Evolutionary conservation across 2,329 filamentous ascomycete species (phyloP).

Genomic region (Stagonosporopsis vannaccii): DNA sequence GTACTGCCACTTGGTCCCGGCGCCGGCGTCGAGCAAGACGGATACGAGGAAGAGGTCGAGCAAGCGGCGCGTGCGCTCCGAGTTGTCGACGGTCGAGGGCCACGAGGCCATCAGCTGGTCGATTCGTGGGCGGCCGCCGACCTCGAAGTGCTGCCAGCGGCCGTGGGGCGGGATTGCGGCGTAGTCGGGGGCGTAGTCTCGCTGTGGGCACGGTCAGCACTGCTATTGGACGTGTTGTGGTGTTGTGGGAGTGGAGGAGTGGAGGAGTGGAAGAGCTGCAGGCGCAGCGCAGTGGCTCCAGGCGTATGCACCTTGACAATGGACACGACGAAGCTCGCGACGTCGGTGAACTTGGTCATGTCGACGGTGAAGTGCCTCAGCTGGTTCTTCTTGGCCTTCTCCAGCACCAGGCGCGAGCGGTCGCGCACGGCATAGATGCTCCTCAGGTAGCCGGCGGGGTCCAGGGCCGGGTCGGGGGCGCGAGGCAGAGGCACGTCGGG

Average conservation of each 20-base stretch:
- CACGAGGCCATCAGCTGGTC: conserved; percentile 74
- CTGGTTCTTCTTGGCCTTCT: conserved; percentile 78
- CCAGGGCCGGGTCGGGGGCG: conserved; percentile 84
- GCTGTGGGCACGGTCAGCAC: conserved; percentile 51
- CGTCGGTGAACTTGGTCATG: conserved; percentile 81
- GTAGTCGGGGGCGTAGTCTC: conserved; percentile 74
- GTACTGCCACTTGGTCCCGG: conserved; percentile 90
- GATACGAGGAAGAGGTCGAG: conserved; percentile 82
- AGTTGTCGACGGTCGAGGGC: conserved; percentile 71
- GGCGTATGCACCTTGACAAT: conserved; percentile 83
- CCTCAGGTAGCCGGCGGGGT: conserved; percentile 88
- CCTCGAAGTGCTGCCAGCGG: conserved; percentile 66
- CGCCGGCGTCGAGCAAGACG: conserved; percentile 84
- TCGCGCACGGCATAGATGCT: conserved; percentile 90
- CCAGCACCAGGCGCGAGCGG: conserved; percentile 73
- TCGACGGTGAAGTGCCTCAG: conserved; percentile 90
- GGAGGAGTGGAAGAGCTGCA: too few species aligned
- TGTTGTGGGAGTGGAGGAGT: too few species aligned
- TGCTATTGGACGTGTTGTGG: too few species aligned
- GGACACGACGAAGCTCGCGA: conserved; percentile 85
- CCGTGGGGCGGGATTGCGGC: conserved; percentile 83
- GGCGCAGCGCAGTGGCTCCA: too few species aligned
- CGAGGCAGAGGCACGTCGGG: conserved; percentile 82
- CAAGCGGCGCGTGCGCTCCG: conserved; percentile 76
- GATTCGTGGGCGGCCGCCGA: conserved; percentile 78